Percentiles rank a stretch among this genome's conserved stretches.
These are phyloP conservation scores for Termitomyces sp. DNA, from an alignment of 768 basidiomycete species.

Conservation along the genomic window DNA sequence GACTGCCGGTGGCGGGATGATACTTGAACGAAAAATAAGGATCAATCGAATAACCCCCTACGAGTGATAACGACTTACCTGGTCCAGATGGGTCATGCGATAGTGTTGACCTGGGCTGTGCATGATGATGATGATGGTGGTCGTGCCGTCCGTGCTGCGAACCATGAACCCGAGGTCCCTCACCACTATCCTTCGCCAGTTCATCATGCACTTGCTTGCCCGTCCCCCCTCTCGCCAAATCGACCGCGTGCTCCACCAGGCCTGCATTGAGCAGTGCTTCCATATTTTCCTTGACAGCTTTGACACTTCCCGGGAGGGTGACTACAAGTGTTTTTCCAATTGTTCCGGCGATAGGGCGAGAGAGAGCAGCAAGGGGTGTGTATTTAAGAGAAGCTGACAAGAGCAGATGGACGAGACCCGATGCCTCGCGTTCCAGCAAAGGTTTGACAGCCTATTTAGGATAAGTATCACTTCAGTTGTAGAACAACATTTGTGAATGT, in stretches of 20 bases:
- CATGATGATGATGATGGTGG: conserved; percentile 27
- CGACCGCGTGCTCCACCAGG: conserved; percentile 65
- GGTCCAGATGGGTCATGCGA: conserved; percentile 67
- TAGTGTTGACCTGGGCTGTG: conserved; percentile 46
- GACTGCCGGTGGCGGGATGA: conserved; percentile 70
- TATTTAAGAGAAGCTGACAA: conserved; percentile 61
- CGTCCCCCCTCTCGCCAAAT: conserved; percentile 63
- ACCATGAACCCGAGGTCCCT: conserved; percentile 20
- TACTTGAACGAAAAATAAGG: conserved; percentile 31
- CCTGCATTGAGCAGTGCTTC: conserved; percentile 51
- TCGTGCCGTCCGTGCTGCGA: conserved; percentile 32
- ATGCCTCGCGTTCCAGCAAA: conserved; percentile 58
- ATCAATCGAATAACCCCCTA: neutral
- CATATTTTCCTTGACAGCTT: conserved; percentile 78
- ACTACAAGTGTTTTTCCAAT: conserved; percentile 60
- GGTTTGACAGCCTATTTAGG: conserved; percentile 47
- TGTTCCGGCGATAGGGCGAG: conserved; percentile 79
- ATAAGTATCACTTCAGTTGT: neutral
- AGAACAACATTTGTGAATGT: neutral
- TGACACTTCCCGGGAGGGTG: conserved; percentile 81
- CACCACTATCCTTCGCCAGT: conserved; percentile 29
- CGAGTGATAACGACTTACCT: conserved; percentile 35
- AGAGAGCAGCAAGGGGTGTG: conserved; percentile 77
- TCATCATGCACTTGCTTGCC: conserved; percentile 53
- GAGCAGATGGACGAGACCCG: conserved; percentile 74